These are phyloP conservation scores for Carex arenaria DNA, from an alignment of 202 grass and related monocot genomes.

Conservation along the genomic window DNA sequence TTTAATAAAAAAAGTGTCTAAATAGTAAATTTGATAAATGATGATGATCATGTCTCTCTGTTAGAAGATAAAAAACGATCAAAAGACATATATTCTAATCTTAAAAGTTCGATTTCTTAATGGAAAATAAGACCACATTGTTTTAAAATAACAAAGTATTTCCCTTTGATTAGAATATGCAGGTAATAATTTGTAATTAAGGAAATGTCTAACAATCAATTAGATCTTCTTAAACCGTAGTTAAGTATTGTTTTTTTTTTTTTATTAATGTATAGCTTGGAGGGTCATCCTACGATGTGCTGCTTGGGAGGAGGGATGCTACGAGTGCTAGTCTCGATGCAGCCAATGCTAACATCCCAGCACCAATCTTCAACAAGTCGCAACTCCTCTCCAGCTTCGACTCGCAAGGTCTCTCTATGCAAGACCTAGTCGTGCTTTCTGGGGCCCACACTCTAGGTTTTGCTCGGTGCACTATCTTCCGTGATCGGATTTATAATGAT, in stretches of 20 bases:
- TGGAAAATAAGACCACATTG: neutral
- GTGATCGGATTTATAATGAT: conserved; percentile 70
- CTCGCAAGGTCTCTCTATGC: conserved; percentile 43
- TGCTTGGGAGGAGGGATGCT: conserved; percentile 55
- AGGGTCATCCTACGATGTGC: conserved; percentile 50
- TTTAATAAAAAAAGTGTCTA: neutral
- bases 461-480: conserved; percentile 61
- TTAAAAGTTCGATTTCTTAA: neutral
- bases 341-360: conserved; percentile 54
- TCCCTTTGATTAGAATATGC: neutral
- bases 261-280: conserved; percentile 40
- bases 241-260: neutral
- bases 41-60: too few species aligned
- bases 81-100: neutral
- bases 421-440: conserved; percentile 70
- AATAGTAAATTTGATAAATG: neutral
- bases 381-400: conserved; percentile 52
- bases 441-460: conserved; percentile 81
- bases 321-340: conserved; percentile 44
- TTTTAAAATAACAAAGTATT: neutral
- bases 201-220: neutral
- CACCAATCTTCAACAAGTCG: conserved; percentile 41
- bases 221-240: neutral
- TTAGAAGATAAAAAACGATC: too few species aligned
- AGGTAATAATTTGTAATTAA: neutral